Evolutionary conservation across 208 protist genomes (phyloP), one percentile per base, ranked within the genome.

Genomic region (Trichomonas gallinae): DNA sequence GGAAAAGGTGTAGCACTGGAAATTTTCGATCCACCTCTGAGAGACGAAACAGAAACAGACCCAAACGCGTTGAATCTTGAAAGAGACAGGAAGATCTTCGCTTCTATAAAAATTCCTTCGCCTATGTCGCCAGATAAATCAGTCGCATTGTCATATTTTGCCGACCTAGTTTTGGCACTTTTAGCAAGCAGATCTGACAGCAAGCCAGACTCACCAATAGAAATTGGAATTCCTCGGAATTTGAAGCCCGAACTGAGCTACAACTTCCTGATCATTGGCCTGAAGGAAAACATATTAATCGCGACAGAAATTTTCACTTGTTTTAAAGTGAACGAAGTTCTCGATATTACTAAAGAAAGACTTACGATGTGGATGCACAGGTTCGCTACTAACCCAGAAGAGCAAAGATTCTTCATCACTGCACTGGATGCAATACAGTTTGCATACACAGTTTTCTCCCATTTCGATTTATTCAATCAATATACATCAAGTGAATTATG

Each of bases 21-120:
- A 38, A 93, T 93, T 15, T 93, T 51, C 36, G 87, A 93, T 93
- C 87, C 87, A 9, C 87, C 87, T 0, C 31, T 93, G 15, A 93
- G n/a, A 34, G 44, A 93, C 17, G 44, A 34, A 38, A 51, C 45
- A 42, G 87, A 58, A 58, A 93, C 40, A 26, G 87, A 93, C 38
- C 87, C 87, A 48, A 93, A 9, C 26, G 44, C 87, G 15, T 93
- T 93, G 11, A 93, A 93, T 58, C 44, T 93, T n/a, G 87, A 93
- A 93, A 93, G 87, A 93, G 87, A 93, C 51, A 23, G 87, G 51
- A 93, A 48, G 44, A 93, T 93, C 17, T 93, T 38, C 46, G 87
- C 87, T 34, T 93, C 87, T 8, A 93, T 93, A 2, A 93, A 93
- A 93, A 93, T 93, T 51, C 87, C 44, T 44, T 44, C 87, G 4